Conservation (phyloP, 192 early-diverging fungal species). For the Dissophora globulifera region DNA sequence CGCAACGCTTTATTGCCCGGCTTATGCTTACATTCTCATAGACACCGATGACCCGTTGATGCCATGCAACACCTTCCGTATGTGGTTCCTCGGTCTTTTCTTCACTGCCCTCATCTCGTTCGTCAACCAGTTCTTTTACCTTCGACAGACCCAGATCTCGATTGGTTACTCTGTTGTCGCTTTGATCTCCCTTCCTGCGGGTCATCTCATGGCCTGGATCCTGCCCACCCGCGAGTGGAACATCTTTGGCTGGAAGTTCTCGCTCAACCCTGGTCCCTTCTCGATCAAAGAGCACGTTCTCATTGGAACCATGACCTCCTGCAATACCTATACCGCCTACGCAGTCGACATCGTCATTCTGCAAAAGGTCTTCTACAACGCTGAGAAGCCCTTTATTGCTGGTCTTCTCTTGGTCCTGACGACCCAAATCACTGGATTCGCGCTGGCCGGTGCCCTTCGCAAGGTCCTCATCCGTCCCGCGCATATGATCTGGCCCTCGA, state of each 20-base stretch:
- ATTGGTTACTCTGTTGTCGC: slow-evolving; percentile 61
- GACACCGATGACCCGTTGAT: slow-evolving; percentile 60
- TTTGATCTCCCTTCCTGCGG: slow-evolving; percentile 59
- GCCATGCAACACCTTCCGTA: slow-evolving; percentile 65
- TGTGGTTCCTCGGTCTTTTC: slow-evolving; percentile 59
- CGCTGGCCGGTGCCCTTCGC: slow-evolving; percentile 65
- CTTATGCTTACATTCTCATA: background rate
- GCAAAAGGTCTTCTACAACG: slow-evolving; percentile 55
- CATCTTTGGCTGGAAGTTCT: slow-evolving; percentile 54
- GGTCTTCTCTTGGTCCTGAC: slow-evolving; percentile 59
- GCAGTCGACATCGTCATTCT: slow-evolving; percentile 57
- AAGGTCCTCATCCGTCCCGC: slow-evolving; percentile 69
- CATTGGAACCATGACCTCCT: slow-evolving; percentile 51
- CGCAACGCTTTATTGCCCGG: background rate
- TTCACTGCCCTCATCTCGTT: slow-evolving; percentile 51
- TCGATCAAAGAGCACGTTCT: slow-evolving; percentile 68
- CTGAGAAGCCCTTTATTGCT: slow-evolving; percentile 45
- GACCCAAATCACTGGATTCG: slow-evolving; percentile 69
- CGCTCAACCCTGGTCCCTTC: slow-evolving; percentile 71
- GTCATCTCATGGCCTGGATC: slow-evolving; percentile 55
- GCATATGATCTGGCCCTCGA: slow-evolving; percentile 74
- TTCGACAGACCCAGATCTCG: slow-evolving; percentile 55
- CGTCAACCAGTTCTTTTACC: slow-evolving; percentile 66
- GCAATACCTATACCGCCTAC: slow-evolving; percentile 50
- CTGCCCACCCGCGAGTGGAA: slow-evolving; percentile 58